A percentile compares a stretch with the other conserved stretches of the same genome.
Evolutionary conservation across 805 yeast genomes (phyloP).

Genomic region (Teunomyces kruisii): DNA sequence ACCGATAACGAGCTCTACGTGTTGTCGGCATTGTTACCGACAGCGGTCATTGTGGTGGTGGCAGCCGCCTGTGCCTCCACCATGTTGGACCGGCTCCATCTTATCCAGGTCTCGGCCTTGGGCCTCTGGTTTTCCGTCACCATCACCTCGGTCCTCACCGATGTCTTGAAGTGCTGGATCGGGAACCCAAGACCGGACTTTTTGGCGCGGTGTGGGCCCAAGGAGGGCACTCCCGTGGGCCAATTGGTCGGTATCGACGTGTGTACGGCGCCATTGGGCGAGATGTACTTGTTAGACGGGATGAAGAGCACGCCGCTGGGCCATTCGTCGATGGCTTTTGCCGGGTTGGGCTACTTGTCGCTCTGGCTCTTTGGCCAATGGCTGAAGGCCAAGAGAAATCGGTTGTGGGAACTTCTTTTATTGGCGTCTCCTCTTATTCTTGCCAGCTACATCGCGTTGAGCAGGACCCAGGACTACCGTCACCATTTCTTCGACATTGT

Average conservation of each 20-base stretch:
- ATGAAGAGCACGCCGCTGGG: slow-evolving; percentile 60
- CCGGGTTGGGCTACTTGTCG: slow-evolving; percentile 47
- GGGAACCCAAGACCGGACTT: slow-evolving; percentile 47
- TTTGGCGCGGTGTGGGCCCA: slow-evolving; percentile 36
- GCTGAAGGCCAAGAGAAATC: slow-evolving; percentile 9
- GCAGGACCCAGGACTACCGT: slow-evolving; percentile 27
- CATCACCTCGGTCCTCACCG: slow-evolving; percentile 34
- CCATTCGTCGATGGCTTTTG: slow-evolving; percentile 53
- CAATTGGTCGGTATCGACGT: slow-evolving; percentile 19
- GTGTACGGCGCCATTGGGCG: slow-evolving; percentile 26
- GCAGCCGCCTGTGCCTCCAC: slow-evolving; percentile 9
- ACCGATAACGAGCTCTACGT: slow-evolving; percentile 31
- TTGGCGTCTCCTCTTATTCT: slow-evolving; percentile 18
- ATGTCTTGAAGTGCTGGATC: slow-evolving; percentile 37
- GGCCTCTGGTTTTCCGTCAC: slow-evolving; percentile 30
- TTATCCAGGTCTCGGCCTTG: slow-evolving; percentile 27
- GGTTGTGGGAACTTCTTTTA: slow-evolving; percentile 7
- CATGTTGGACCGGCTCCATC: slow-evolving; percentile 20
- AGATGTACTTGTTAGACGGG: slow-evolving; percentile 43
- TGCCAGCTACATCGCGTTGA: slow-evolving; percentile 26
- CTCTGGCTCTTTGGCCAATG: slow-evolving; percentile 51
- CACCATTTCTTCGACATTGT: slow-evolving; percentile 36
- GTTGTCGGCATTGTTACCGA: slow-evolving; percentile 26
- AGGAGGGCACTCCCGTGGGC: slow-evolving; percentile 21
- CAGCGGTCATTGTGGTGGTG: slow-evolving; percentile 17